Percentiles rank a stretch among this genome's conserved stretches.
phyloP scores from a whole-genome alignment of 2,329 filamentous ascomycete species.

The Xylariaceae sp. region DNA sequence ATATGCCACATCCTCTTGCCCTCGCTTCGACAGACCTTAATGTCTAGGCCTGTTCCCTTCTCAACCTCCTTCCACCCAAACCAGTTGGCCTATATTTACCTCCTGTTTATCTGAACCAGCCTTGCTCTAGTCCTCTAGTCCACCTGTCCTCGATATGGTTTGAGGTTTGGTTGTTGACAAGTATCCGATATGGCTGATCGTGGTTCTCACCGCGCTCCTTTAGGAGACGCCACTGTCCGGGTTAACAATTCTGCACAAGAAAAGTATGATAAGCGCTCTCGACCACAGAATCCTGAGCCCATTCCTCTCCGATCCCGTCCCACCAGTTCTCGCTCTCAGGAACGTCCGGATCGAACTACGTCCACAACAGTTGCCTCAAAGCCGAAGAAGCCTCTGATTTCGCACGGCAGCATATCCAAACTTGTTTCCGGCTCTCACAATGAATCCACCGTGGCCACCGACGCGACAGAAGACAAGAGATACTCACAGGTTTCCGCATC shows the following conservation, averaged over 20 bases:
- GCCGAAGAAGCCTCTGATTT: conserved; percentile 1
- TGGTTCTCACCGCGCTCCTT: conserved; percentile 22
- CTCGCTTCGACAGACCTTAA: not conserved
- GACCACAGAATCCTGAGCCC: conserved; percentile 9
- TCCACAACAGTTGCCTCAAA: conserved; percentile 3
- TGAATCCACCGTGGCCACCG: too few species aligned
- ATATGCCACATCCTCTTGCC: not conserved
- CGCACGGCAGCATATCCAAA: not conserved
- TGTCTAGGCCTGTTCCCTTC: too few species aligned
- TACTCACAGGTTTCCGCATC: conserved; percentile 27
- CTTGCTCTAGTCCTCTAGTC: too few species aligned
- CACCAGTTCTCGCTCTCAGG: conserved; percentile 3
- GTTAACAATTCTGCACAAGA: conserved; percentile 23
- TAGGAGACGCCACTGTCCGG: conserved; percentile 29
- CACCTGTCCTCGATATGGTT: too few species aligned
- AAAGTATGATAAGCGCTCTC: conserved; percentile 17
- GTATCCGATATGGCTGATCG: conserved; percentile 23
- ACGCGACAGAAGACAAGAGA: conserved; percentile 19
- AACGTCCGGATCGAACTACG: conserved; percentile 6
- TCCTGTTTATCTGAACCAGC: too few species aligned
- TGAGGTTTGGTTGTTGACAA: conserved; percentile 8
- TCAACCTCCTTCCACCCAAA: too few species aligned
- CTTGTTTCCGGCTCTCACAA: too few species aligned
- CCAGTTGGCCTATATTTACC: too few species aligned
- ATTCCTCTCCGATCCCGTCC: conserved; percentile 25